phyloP scores from a whole-genome alignment of 2,329 filamentous ascomycete genomes.

The Fusarium tupiense region DNA sequence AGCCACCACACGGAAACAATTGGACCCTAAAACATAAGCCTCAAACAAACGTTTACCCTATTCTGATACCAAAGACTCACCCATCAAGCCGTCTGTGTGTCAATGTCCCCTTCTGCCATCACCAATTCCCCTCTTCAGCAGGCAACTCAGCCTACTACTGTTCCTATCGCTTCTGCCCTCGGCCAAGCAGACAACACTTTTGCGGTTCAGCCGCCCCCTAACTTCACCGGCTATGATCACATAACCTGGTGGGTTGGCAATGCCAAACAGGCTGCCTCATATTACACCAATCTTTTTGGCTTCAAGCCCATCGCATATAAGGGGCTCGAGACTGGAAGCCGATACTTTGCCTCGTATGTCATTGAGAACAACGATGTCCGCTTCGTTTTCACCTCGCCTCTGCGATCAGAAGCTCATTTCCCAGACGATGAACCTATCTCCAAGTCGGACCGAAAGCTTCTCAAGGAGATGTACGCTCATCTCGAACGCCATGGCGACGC shows the following conservation, averaged over 20 bases:
- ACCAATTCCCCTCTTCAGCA: slow-evolving; percentile 59
- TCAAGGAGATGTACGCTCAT: slow-evolving; percentile 82
- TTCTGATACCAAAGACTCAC: slow-evolving; percentile 17
- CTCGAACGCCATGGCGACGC: slow-evolving; percentile 90
- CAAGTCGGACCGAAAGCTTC: slow-evolving; percentile 69
- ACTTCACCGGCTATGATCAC: slow-evolving; percentile 89
- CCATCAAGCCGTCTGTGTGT: slow-evolving; percentile 37
- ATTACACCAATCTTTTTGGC: slow-evolving; percentile 88
- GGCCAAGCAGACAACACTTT: slow-evolving; percentile 57
- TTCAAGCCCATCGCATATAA: slow-evolving; percentile 85
- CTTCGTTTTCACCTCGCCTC: slow-evolving; percentile 85
- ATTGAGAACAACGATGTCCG: slow-evolving; percentile 79
- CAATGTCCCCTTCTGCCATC: slow-evolving; percentile 70
- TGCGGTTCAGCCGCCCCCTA: slow-evolving; percentile 61
- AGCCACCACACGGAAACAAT: slow-evolving; percentile 15
- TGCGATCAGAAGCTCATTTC: slow-evolving; percentile 69
- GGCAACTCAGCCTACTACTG: slow-evolving; percentile 51
- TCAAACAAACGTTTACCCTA: slow-evolving; percentile 5
- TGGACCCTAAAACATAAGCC: slow-evolving; percentile 14
- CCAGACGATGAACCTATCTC: slow-evolving; percentile 69
- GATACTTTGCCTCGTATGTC: slow-evolving; percentile 84
- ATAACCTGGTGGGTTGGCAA: slow-evolving; percentile 97
- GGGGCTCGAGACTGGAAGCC: slow-evolving; percentile 87
- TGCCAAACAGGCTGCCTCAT: slow-evolving; percentile 91
- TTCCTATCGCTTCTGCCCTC: slow-evolving; percentile 44